These are phyloP conservation scores for Talaromyces sp. DNA, from an alignment of 2,329 filamentous ascomycete species.

Conservation along the genomic window DNA sequence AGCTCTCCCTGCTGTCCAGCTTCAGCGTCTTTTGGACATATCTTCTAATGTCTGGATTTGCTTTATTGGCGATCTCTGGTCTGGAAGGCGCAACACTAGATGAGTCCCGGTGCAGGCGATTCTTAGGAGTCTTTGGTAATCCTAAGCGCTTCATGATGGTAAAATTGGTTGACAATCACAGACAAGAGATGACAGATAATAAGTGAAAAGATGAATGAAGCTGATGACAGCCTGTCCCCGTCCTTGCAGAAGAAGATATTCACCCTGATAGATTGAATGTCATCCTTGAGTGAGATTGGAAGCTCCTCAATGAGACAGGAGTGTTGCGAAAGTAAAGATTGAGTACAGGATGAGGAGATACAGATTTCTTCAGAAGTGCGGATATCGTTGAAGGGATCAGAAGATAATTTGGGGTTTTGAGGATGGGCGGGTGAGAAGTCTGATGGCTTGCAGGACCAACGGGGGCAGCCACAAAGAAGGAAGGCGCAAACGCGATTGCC, in stretches of 20 bases:
- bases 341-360: background rate
- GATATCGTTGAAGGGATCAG: background rate
- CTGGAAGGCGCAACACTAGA: no score
- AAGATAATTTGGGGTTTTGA: background rate
- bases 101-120: background rate
- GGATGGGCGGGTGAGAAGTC: background rate
- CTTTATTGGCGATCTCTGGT: background rate
- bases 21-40: slow-evolving; percentile 26
- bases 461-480: background rate
- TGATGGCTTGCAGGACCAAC: background rate
- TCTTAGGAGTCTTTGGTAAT: background rate
- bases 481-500: slow-evolving; percentile 1
- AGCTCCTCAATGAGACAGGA: background rate
- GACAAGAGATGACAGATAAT: background rate
- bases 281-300: background rate
- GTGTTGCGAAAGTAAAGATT: background rate
- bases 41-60: slow-evolving; percentile 31
- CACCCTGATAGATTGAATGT: background rate
- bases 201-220: background rate
- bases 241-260: background rate
- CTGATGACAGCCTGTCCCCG: no score
- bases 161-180: background rate
- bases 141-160: slow-evolving; percentile 1
- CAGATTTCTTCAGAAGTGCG: background rate
- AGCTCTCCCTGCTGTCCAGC: slow-evolving; percentile 24